These are phyloP conservation scores for Paspalum vaginatum DNA, from an alignment of 176 grass and related monocot genomes.

Conservation along the genomic window DNA sequence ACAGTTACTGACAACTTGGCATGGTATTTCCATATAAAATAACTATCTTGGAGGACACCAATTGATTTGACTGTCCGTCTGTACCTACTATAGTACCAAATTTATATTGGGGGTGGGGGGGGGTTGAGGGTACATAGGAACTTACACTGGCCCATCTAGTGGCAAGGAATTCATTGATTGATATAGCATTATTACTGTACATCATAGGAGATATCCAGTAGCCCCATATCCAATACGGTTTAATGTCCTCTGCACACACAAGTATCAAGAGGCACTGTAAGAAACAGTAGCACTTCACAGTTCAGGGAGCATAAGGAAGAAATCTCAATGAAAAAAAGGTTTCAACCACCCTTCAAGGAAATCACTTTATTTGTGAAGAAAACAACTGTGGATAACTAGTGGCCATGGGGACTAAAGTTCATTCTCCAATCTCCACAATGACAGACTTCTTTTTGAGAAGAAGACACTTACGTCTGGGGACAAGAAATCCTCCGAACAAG, in stretches of 20 bases:
- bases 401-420: not conserved
- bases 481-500: slow-evolving; percentile 77
- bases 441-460: not conserved
- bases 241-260: slow-evolving; percentile 69
- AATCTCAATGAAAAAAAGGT: not conserved
- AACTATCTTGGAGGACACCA: not conserved
- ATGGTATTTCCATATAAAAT: not conserved
- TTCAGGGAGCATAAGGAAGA: not conserved
- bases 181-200: slow-evolving; percentile 89
- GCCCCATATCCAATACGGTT: slow-evolving; percentile 89
- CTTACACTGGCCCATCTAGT: slow-evolving; percentile 76
- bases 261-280: not conserved
- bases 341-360: not conserved
- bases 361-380: not conserved
- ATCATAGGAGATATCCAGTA: slow-evolving; percentile 89
- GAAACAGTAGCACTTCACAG: not conserved
- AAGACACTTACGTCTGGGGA: slow-evolving; percentile 62
- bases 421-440: not conserved
- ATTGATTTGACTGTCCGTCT: not conserved
- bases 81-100: not conserved
- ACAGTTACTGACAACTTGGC: not conserved
- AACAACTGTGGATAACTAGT: not conserved
- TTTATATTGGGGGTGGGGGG: not conserved
- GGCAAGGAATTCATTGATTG: slow-evolving; percentile 87
- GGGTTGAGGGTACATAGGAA: not conserved